These are phyloP conservation scores for Aureobasidium namibiae DNA, from an alignment of 2,329 filamentous ascomycete species.

Conservation along the genomic window DNA sequence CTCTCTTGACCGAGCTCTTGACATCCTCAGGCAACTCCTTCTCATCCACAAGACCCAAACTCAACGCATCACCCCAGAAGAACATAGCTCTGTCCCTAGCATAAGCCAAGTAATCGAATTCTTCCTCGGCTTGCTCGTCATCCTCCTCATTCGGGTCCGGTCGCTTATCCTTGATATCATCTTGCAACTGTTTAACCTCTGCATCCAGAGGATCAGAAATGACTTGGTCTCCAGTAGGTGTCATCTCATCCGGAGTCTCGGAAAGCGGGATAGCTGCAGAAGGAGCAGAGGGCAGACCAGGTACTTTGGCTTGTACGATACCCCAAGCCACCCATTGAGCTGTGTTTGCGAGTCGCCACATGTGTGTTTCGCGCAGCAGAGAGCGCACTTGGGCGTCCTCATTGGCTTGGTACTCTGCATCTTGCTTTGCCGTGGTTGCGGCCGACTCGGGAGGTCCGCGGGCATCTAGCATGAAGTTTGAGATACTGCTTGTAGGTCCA, in stretches of 20 bases:
- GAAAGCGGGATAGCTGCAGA: constrained; percentile 13
- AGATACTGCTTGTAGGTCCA: constrained; percentile 34
- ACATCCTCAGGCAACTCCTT: constrained; percentile 71
- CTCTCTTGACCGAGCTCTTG: constrained; percentile 56
- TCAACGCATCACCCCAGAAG: constrained; percentile 86
- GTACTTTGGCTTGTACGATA: constrained; percentile 85
- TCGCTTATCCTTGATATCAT: constrained; percentile 23
- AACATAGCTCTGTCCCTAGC: constrained; percentile 85
- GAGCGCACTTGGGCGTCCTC: constrained; percentile 59
- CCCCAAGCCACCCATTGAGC: constrained; percentile 95
- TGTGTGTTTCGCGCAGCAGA: constrained; percentile 66
- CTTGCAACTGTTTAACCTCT: constrained; percentile 15
- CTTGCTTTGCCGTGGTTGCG: constrained; percentile 15
- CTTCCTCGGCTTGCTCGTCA: constrained; percentile 54
- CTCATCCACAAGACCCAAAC: constrained; percentile 62
- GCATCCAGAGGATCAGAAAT: constrained; percentile 14
- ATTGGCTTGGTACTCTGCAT: constrained; percentile 40
- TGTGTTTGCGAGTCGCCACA: constrained; percentile 84
- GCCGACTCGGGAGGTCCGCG: constrained; percentile 19
- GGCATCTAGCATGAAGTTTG: constrained; percentile 69
- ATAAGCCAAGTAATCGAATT: constrained; percentile 90
- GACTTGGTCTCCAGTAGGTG: neutral
- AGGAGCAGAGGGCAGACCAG: constrained; percentile 49
- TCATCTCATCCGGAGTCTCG: neutral
- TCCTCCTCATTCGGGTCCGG: constrained; percentile 21